Evolutionary conservation across 1,139 yeast species (phyloP), one percentile per base, ranked within the genome.

Genomic region (Scheffersomyces lignicola): DNA sequence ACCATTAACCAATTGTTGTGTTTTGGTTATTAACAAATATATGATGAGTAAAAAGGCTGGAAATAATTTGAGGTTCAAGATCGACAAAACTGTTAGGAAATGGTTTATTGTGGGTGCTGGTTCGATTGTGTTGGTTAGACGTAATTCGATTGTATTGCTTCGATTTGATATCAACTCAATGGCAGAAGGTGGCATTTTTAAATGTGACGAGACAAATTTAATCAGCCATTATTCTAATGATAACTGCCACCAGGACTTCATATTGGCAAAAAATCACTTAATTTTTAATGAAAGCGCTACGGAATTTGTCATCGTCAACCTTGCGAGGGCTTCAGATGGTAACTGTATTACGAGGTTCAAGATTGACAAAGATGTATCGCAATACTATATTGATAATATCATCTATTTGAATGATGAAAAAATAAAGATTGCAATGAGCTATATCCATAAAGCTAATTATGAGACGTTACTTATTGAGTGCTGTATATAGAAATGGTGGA

Each of bases 231-330:
- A 15, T 26, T 5, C 10, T 13, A 16, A 15, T 26, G n/a, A 14
- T 16, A 26, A 26, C 18, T 26, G 20, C 5, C 5, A 26, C 18
- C 29, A 26, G n/a, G 29, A 26, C 4, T 26, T 26, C 11, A 5
- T 26, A 14, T 3, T 26, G 5, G 5, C 11, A 4, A 26, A 26
- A 5, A 16, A 26, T 26, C 29, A 26, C 12, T 16, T 26, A 6
- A 26, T 26, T 16, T 26, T 15, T 16, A 26, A 26, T 16, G 20
- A 14, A 16, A 5, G 21, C 10, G 6, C 18, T 12, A 15, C 11
- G 10, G 29, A 26, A 10, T 15, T 26, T 5, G 20, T 26, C 5
- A 15, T 15, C 10, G 11, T 26, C 4, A 26, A 26, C 18, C 20
- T 26, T 5, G 10, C 10, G 9, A 15, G 29, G 11, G 7, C 11